Base-by-base conservation (phyloP, 768 basidiomycete species). In the Lanmaoa rubissima region DNA sequence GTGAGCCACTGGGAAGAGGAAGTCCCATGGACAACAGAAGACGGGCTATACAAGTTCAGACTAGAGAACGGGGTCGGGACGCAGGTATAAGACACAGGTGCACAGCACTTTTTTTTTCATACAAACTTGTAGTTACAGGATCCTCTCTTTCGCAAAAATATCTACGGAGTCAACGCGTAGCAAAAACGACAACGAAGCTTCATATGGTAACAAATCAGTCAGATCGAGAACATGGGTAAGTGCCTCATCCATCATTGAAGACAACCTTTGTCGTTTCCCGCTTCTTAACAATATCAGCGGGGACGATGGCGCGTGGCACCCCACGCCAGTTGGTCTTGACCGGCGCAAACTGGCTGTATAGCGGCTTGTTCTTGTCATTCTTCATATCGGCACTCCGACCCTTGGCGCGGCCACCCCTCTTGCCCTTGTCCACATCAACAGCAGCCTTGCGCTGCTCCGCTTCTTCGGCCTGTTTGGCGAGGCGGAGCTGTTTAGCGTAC, bases 1-100 rank as follows among this genome's bases (percentile, higher is more conserved):
- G 82, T 98, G 53, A 92, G 87, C 39, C 94, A 96, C 74, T 93
- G 92, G 85, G 89, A 92, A 60, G 88, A 89, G 38, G 94, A 98
- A 73, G 84, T 94, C 17, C 94, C 94, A 3, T 95, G 93, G 92
- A 77, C 73, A 1, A 67, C 61, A 0, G 76, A 75, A 14, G 85
- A 86, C 50, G 82, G 84, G 0, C 65, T 88, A 43, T 76, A 65
- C 65, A 64, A 56, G 46, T 74, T 74, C 45, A 65, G 53, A 51
- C 57, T 80, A 39, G 70, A 75, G n/a, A 62, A 69, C 5, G 78
- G 78, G 14, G n/a, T 57, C 4, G 74, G 73, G 13, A 60, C 12
- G 4, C 54, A 59, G 19, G 17, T 53, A 26, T 68, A 57, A 42
- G 16, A 5, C 17, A 26, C 3, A 31, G 34, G 14, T 16, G 17